Evolutionary conservation across 768 basidiomycete genomes (phyloP), one percentile per base, ranked within the genome.

Genomic region (Mycena albidolilacea): DNA sequence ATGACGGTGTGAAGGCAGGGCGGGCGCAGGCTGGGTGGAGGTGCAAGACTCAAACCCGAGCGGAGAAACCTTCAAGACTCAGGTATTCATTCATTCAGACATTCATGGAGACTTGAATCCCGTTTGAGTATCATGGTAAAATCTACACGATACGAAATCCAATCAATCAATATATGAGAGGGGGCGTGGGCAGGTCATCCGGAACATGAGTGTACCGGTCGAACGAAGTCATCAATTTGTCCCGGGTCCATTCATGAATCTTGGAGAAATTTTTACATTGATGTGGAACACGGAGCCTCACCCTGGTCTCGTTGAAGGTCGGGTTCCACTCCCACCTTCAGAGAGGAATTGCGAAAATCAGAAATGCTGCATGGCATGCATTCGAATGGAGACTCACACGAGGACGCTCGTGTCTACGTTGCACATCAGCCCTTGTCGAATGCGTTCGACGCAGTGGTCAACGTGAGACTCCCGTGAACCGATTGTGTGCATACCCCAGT

Each of bases 261-360:
- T 65, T 54, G 64, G 50, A 6, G 21, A 65, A 65, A 65, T 65
- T 17, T 35, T 65, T 54, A 19, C 64, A 65, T 55, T 65, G 64
- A 65, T 65, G 64, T 39, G 64, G 64, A 38, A 65, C 64, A 65
- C 64, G 35, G 52, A 65, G 50, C 41, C 64, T 54, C 64, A 65
- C 64, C 64, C 64, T 55, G 10, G 64, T 65, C 52, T 65, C 64
- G 50, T 65, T 41, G 39, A 65, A 52, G 19, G 64, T 65, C 52
- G 64, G 39, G 38, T 65, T 65, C 64, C 64, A 65, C 38, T 54
- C 37, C 35, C 37, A 64, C 17, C 64, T 64, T 52, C 35, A 64
- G 50, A 64, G 38, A n/a, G 2, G 61, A 65, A 30, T 64, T 39
- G 63, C 46, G 19, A 65, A 41, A 65, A 54, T 64, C 8, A 65